phyloP scores from a whole-genome alignment of 768 basidiomycete genomes.

The Lactarius akahatsu region DNA sequence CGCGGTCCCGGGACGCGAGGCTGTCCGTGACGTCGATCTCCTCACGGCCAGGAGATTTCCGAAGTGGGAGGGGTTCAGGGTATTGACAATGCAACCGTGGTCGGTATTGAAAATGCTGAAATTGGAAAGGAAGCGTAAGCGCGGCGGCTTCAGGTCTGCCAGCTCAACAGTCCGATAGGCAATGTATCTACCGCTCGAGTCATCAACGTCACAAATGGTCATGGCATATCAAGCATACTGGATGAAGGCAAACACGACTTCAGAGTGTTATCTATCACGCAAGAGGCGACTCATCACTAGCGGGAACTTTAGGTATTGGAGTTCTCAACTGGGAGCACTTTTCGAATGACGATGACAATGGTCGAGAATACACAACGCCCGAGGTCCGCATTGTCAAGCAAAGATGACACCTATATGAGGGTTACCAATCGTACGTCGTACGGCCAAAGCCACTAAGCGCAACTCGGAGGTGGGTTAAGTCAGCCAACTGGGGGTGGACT shows the following conservation, averaged over 20 bases:
- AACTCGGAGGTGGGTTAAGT: background rate
- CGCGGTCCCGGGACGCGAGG: background rate
- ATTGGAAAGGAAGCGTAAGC: constrained; percentile 34
- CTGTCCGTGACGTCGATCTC: background rate
- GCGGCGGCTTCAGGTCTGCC: constrained; percentile 48
- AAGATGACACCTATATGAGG: background rate
- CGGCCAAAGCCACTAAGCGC: background rate
- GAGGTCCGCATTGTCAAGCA: background rate
- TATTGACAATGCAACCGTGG: constrained; percentile 35
- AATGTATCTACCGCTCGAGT: constrained; percentile 39
- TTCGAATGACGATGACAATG: background rate
- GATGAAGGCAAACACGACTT: background rate
- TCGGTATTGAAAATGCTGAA: constrained; percentile 36
- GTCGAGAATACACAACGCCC: background rate
- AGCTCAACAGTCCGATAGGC: constrained; percentile 50
- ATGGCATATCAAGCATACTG: background rate
- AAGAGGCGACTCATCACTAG: background rate
- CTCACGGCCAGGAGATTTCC: constrained; percentile 32
- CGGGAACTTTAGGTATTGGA: background rate
- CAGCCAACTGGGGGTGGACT: background rate
- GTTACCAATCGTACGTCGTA: background rate
- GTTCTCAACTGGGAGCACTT: background rate
- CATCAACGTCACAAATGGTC: background rate
- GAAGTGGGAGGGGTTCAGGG: constrained; percentile 38
- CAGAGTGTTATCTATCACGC: constrained; percentile 3